Conservation (phyloP, 257 asterid genomes). For the Avicennia marina region DNA sequence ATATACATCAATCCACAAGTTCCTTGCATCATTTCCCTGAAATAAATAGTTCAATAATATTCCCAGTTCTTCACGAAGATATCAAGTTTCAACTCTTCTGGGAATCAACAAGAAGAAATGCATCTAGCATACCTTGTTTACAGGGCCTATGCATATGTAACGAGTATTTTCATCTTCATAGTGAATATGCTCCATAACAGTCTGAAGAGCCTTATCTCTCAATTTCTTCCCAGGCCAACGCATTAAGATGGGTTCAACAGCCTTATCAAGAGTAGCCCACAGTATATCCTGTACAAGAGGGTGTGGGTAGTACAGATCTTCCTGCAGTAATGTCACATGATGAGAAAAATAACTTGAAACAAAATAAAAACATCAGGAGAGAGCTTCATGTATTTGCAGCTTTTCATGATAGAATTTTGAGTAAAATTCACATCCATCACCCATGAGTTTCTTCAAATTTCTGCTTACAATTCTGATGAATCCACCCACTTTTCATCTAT, state of each 20-base stretch:
- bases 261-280: slow-evolving; percentile 86
- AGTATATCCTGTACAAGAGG: slow-evolving; percentile 86
- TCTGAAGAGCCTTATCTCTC: slow-evolving; percentile 69
- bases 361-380: background rate
- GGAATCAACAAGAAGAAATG: background rate
- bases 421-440: background rate
- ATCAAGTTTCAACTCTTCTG: background rate
- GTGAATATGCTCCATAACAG: slow-evolving; percentile 86
- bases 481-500: background rate
- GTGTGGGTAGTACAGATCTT: slow-evolving; percentile 95
- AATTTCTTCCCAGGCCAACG: slow-evolving; percentile 90
- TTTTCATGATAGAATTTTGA: background rate
- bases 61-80: background rate
- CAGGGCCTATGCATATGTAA: slow-evolving; percentile 91
- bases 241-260: slow-evolving; percentile 79
- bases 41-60: too few relatives aligned
- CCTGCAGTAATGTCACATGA: slow-evolving; percentile 46
- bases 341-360: background rate
- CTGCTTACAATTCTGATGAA: background rate
- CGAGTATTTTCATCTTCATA: slow-evolving; percentile 98
- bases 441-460: background rate
- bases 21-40: too few relatives aligned
- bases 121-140: slow-evolving; percentile 63
- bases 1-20: too few relatives aligned
- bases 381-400: background rate